Evolutionary conservation across 805 yeast species (phyloP).

Genomic region (Clavispora carvajalis): DNA sequence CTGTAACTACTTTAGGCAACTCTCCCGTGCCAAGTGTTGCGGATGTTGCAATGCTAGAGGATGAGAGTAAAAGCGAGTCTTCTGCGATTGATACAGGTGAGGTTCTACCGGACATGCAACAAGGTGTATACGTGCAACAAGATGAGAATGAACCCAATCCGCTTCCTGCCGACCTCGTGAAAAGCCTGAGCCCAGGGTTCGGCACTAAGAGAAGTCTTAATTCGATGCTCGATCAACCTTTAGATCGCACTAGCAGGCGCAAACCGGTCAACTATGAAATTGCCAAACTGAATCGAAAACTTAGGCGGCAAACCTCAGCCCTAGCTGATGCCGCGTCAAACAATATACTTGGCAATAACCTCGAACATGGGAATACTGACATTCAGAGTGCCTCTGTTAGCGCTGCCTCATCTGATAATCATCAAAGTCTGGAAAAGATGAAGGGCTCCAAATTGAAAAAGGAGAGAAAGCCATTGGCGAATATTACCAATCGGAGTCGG

Average conservation of each 20-base stretch:
- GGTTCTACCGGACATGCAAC: neutral
- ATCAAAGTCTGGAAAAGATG: no score
- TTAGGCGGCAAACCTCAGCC: neutral
- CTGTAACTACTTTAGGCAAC: neutral
- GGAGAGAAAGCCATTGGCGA: conserved; percentile 19
- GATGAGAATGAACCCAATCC: neutral
- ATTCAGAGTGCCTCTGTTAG: no score
- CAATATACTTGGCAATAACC: neutral
- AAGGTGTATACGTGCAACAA: neutral
- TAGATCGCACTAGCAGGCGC: neutral
- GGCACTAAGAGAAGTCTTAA: neutral
- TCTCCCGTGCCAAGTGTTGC: neutral
- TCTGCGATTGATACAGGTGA: neutral
- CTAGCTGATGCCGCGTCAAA: neutral
- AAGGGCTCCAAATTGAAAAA: neutral
- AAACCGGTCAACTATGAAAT: conserved; percentile 1
- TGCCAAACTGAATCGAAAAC: neutral
- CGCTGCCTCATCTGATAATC: no score
- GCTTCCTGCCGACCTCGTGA: neutral
- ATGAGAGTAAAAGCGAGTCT: neutral
- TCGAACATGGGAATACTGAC: neutral
- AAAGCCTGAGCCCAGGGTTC: neutral
- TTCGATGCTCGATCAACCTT: neutral
- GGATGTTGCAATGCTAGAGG: neutral
- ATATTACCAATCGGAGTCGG: conserved; percentile 23